Evolutionary conservation across 2,329 filamentous ascomycete species (phyloP).

Genomic region (Plenodomus biglobosus): DNA sequence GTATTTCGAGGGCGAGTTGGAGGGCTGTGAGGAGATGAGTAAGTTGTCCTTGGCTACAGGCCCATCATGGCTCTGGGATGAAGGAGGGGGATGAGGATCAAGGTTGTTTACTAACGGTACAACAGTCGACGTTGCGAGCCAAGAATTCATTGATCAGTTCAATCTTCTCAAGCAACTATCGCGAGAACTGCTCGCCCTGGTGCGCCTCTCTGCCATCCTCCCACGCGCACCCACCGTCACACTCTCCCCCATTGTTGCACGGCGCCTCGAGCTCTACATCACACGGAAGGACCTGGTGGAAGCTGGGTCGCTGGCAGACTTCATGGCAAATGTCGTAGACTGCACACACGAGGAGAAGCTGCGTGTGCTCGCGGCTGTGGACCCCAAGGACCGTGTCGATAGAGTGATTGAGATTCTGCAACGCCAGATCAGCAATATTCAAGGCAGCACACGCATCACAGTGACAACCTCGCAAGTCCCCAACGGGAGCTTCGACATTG

Average conservation of each 20-base stretch:
- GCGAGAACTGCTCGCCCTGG: constrained; percentile 79
- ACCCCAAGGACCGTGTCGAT: constrained; percentile 75
- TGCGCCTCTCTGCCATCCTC: constrained; percentile 83
- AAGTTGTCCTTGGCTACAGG: constrained; percentile 34
- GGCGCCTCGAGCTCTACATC: constrained; percentile 85
- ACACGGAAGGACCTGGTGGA: constrained; percentile 77
- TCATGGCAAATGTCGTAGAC: constrained; percentile 93
- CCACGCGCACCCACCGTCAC: constrained; percentile 66
- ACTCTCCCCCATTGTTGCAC: constrained; percentile 80
- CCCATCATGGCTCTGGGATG: too few relatives aligned
- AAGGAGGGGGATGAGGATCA: background rate
- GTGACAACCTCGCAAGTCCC: constrained; percentile 67
- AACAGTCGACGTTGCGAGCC: constrained; percentile 37
- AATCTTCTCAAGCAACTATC: constrained; percentile 80
- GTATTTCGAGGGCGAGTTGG: constrained; percentile 82
- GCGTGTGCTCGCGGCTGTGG: constrained; percentile 76
- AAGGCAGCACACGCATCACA: constrained; percentile 84
- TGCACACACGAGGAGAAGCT: constrained; percentile 89
- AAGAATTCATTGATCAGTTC: constrained; percentile 70
- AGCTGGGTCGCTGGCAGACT: constrained; percentile 85
- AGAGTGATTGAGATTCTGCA: constrained; percentile 82
- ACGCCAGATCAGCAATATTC: constrained; percentile 78
- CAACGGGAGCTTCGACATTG: constrained; percentile 45
- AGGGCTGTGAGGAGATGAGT: constrained; percentile 70
- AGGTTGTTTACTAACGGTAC: constrained; percentile 8